Evolutionary conservation across 371 early-diverging fungal species (phyloP).

Genomic region (Batkoa obscura): DNA sequence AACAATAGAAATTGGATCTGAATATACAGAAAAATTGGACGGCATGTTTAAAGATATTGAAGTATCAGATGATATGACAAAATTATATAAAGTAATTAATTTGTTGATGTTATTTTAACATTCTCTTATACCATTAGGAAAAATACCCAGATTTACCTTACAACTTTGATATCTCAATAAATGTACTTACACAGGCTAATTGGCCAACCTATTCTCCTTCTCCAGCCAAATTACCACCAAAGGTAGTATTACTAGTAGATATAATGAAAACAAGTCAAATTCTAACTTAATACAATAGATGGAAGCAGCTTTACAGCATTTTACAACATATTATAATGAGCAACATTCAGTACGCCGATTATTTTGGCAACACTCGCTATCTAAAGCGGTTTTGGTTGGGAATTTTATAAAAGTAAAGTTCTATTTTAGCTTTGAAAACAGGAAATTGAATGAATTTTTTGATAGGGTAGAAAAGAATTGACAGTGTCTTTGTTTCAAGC

Average conservation of each 20-base stretch:
- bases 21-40: slow-evolving; percentile 75
- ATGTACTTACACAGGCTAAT: slow-evolving; percentile 61
- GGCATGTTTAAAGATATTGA: slow-evolving; percentile 86
- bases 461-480: slow-evolving; percentile 46
- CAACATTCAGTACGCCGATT: slow-evolving; percentile 60
- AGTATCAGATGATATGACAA: slow-evolving; percentile 44
- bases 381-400: slow-evolving; percentile 45
- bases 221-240: slow-evolving; percentile 36
- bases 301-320: slow-evolving; percentile 45
- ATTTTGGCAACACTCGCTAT: slow-evolving; percentile 68
- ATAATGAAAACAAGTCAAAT: background rate
- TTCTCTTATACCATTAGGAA: slow-evolving; percentile 12
- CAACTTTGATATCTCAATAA: slow-evolving; percentile 33
- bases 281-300: slow-evolving; percentile 29
- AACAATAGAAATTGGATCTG: slow-evolving; percentile 64
- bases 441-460: too few relatives aligned
- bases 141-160: background rate
- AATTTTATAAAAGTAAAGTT: background rate
- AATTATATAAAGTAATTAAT: slow-evolving; percentile 29
- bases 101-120: background rate
- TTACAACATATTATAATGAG: slow-evolving; percentile 53
- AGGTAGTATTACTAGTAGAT: slow-evolving; percentile 20
- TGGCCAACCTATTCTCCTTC: slow-evolving; percentile 79
- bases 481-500: slow-evolving; percentile 53
- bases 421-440: background rate